phyloP scores from a whole-genome alignment of 1,284 basidiomycete species.

The Acaromyces ingoldii region DNA sequence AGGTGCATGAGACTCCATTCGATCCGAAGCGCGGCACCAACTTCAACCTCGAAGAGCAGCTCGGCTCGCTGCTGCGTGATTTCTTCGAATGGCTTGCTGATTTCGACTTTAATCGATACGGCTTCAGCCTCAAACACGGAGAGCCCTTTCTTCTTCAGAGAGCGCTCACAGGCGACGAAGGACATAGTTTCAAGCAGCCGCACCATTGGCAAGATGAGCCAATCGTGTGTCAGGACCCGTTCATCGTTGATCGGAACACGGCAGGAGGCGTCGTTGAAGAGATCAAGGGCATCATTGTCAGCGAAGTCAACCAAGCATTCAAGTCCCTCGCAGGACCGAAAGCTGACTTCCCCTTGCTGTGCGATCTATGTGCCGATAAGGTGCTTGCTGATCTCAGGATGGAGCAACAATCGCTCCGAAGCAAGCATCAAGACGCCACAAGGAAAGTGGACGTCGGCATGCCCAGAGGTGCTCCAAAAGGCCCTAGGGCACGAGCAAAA shows the following conservation, averaged over 20 bases:
- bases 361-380: too few relatives aligned
- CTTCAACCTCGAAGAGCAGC: background rate
- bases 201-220: conserved; percentile 36
- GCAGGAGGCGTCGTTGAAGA: conserved; percentile 34
- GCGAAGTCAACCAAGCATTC: background rate
- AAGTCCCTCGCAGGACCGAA: background rate
- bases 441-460: too few relatives aligned
- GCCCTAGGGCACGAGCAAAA: too few relatives aligned
- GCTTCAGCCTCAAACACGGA: background rate
- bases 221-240: conserved; percentile 51
- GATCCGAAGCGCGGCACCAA: background rate
- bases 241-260: conserved; percentile 50
- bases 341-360: too few relatives aligned
- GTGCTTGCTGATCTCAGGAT: too few relatives aligned
- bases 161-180: too few relatives aligned
- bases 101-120: conserved; percentile 4
- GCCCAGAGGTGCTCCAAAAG: too few relatives aligned
- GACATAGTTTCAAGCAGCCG: too few relatives aligned
- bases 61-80: background rate
- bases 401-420: too few relatives aligned
- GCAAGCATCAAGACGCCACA: too few relatives aligned
- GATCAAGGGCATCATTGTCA: background rate
- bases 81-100: conserved; percentile 3
- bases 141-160: background rate
- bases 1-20: background rate